Evolutionary conservation across 2,329 filamentous ascomycete genomes (phyloP).

Genomic region (Aspergillus amoenus): DNA sequence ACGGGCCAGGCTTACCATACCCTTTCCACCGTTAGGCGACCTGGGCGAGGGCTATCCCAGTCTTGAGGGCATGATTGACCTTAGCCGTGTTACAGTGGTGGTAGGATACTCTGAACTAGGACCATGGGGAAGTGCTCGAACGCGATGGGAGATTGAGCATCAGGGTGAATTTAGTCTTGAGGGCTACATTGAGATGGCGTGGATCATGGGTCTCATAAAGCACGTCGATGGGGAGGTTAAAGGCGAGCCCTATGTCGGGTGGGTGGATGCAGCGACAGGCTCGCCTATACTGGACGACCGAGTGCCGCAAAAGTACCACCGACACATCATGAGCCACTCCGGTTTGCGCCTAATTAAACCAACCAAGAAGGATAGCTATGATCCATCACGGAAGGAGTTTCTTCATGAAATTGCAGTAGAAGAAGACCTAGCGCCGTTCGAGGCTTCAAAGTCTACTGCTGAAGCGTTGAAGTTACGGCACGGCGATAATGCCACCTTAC

Average conservation of each 20-base stretch:
- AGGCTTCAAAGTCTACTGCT: slow-evolving; percentile 15
- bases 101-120: slow-evolving; percentile 43
- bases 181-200: slow-evolving; percentile 98
- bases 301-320: slow-evolving; percentile 14
- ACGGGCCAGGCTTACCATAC: slow-evolving; percentile 11
- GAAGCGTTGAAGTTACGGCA: slow-evolving; percentile 37
- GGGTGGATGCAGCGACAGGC: slow-evolving; percentile 23
- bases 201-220: slow-evolving; percentile 99
- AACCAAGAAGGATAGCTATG: slow-evolving; percentile 59
- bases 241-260: slow-evolving; percentile 92
- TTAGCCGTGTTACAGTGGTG: slow-evolving; percentile 39
- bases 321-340: slow-evolving; percentile 76
- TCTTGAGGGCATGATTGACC: slow-evolving; percentile 40
- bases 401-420: slow-evolving; percentile 95
- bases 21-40: slow-evolving; percentile 10
- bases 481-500: slow-evolving; percentile 14
- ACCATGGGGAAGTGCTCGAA: slow-evolving; percentile 97
- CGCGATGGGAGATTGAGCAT: slow-evolving; percentile 98
- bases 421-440: slow-evolving; percentile 23
- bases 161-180: slow-evolving; percentile 94
- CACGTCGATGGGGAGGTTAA: slow-evolving; percentile 95
- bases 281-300: slow-evolving; percentile 16
- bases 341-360: slow-evolving; percentile 95
- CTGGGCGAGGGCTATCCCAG: slow-evolving; percentile 7
- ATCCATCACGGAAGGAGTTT: slow-evolving; percentile 66